Evolutionary conservation across 345 rosid genomes (phyloP).

Genomic region (Boechera stricta): DNA sequence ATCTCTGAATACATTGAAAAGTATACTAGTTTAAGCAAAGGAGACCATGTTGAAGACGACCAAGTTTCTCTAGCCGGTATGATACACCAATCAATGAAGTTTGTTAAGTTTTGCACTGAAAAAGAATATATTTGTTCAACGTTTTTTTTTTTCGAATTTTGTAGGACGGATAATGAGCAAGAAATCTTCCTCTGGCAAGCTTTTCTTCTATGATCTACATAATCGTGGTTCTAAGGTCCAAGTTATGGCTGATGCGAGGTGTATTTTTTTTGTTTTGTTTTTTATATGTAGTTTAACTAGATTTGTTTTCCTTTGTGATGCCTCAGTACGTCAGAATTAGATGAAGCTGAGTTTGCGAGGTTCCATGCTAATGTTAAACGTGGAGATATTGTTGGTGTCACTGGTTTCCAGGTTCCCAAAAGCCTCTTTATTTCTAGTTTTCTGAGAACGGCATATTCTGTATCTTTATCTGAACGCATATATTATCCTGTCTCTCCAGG

Average conservation of each 20-base stretch:
- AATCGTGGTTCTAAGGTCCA: constrained; percentile 66
- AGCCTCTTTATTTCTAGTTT: not conserved
- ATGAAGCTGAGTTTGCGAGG: constrained; percentile 64
- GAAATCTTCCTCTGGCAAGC: constrained; percentile 75
- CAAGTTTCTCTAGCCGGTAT: constrained; percentile 70
- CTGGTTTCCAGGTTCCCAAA: constrained; percentile 83
- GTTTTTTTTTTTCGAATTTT: not conserved
- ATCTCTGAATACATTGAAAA: constrained; percentile 56
- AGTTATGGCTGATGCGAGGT: constrained; percentile 89
- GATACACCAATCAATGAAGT: not conserved
- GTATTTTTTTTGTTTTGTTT: no score
- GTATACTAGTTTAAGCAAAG: constrained; percentile 58
- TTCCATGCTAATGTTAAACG: constrained; percentile 71
- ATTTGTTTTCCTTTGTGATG: not conserved
- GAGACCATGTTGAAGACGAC: constrained; percentile 66
- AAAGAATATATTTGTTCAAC: not conserved
- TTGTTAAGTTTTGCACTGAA: not conserved
- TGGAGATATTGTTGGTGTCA: constrained; percentile 87
- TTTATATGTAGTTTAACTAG: not conserved
- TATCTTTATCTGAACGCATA: constrained; percentile 7
- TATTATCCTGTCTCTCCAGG: constrained; percentile 46
- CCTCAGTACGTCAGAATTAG: constrained; percentile 67
- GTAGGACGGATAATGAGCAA: constrained; percentile 86
- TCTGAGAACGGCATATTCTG: not conserved
- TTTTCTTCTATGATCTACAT: constrained; percentile 82